Conservation (phyloP, 495 filamentous ascomycete genomes). For the Cercophora newfieldiana region DNA sequence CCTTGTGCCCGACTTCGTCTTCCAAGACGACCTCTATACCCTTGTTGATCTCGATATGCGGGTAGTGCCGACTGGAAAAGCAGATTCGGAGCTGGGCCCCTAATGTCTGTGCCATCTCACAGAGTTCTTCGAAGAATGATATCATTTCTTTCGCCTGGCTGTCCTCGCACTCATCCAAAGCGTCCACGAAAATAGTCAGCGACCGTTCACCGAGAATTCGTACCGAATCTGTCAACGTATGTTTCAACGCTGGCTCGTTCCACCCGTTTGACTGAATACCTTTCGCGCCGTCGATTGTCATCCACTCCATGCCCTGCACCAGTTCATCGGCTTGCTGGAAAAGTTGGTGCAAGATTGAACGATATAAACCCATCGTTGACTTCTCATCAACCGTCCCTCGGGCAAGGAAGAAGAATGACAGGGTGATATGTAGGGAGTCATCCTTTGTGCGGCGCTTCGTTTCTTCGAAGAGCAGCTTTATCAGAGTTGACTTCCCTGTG, state of each 20-base stretch:
- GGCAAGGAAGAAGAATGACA: conserved; percentile 57
- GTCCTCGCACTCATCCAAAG: conserved; percentile 43
- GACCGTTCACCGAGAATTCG: conserved; percentile 6
- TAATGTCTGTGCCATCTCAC: conserved; percentile 12
- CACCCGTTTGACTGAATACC: conserved; percentile 18
- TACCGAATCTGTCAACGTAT: conserved; percentile 11
- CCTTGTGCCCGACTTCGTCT: conserved; percentile 19
- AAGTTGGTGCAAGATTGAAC: conserved; percentile 41
- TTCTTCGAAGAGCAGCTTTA: conserved; percentile 45
- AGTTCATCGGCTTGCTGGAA: conserved; percentile 12
- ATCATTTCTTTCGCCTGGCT: conserved; percentile 36
- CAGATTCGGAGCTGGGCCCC: conserved; percentile 34
- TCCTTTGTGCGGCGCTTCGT: conserved; percentile 17
- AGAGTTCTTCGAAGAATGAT: conserved; percentile 35
- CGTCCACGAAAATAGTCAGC: conserved; percentile 39
- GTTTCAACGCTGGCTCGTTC: conserved; percentile 17
- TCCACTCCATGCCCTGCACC: conserved; percentile 15
- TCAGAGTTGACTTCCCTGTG: conserved; percentile 55
- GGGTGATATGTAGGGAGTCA: conserved; percentile 18
- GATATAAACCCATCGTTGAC: conserved; percentile 49
- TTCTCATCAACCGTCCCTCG: conserved; percentile 47
- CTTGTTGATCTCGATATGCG: conserved; percentile 40
- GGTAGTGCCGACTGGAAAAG: conserved; percentile 55
- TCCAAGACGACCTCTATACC: conserved; percentile 32
- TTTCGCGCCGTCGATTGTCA: conserved; percentile 17